Conservation (phyloP, 768 basidiomycete genomes). For the Cytidiella melzeri region DNA sequence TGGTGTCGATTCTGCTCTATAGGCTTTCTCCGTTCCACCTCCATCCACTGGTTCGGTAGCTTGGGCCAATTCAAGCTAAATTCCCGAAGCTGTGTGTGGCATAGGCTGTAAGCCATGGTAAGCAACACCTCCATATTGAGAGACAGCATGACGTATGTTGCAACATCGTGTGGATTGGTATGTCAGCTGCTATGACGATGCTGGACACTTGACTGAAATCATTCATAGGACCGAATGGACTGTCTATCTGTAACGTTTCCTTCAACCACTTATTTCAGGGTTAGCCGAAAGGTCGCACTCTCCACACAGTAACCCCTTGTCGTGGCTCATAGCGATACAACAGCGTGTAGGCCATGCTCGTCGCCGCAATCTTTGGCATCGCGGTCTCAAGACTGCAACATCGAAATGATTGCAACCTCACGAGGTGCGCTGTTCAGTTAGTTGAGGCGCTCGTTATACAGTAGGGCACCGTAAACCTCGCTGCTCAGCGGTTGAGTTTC, state of each 20-base stretch:
- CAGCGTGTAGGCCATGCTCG: conserved; percentile 34
- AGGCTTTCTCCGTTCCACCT: conserved; percentile 51
- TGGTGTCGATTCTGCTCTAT: conserved; percentile 27
- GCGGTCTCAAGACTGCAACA: conserved; percentile 34
- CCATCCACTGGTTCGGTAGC: conserved; percentile 37
- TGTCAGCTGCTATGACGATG: conserved; percentile 10
- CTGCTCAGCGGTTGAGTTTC: conserved; percentile 29
- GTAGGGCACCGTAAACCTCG: conserved; percentile 25
- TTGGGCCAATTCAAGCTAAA: conserved; percentile 40
- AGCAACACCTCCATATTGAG: conserved; percentile 25
- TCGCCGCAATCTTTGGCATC: conserved; percentile 37
- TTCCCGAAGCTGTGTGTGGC: conserved; percentile 36
- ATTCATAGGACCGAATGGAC: conserved; percentile 16
- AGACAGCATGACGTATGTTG: conserved; percentile 30
- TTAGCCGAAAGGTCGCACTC: neutral
- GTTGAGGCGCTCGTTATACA: conserved; percentile 2
- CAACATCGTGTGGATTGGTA: conserved; percentile 33
- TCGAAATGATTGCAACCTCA: conserved; percentile 39
- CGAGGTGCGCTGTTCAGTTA: conserved; percentile 19
- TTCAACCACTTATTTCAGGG: conserved; percentile 9
- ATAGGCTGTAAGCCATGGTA: conserved; percentile 31
- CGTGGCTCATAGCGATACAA: conserved; percentile 25
- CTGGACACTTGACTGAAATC: neutral
- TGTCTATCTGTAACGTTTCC: conserved; percentile 9
- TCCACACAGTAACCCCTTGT: neutral